phyloP scores from a whole-genome alignment of 116 monocot genomes.

The Cymodocea nodosa region DNA sequence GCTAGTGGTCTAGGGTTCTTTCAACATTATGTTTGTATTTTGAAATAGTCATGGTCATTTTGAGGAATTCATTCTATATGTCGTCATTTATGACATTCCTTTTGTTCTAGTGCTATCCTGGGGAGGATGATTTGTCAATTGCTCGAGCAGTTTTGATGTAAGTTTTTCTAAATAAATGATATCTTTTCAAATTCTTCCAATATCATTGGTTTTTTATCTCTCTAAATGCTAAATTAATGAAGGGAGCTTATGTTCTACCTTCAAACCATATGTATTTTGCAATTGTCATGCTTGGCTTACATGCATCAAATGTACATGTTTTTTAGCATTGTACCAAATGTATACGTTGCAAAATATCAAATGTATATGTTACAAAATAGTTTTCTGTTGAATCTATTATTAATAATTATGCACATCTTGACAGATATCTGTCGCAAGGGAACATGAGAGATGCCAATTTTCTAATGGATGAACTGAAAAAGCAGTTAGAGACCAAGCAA shows the following conservation, averaged over 20 bases:
- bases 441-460: slow-evolving; percentile 89
- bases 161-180: slow-evolving; percentile 18
- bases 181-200: not conserved
- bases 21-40: not conserved
- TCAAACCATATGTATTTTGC: no score
- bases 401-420: slow-evolving; percentile 3
- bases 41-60: not conserved
- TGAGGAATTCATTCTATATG: no score
- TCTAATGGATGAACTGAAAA: slow-evolving; percentile 60
- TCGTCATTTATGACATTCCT: no score
- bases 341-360: no score
- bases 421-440: slow-evolving; percentile 83
- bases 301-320: no score
- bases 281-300: no score
- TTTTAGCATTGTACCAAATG: no score
- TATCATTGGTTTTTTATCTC: not conserved
- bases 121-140: slow-evolving; percentile 96
- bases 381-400: not conserved
- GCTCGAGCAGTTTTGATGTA: slow-evolving; percentile 87
- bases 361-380: no score
- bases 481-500: slow-evolving; percentile 36
- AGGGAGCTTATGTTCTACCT: no score
- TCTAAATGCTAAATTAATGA: no score
- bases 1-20: not conserved
- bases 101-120: slow-evolving; percentile 75